A percentile compares a stretch with the other conserved stretches of the same genome.
phyloP scores from a whole-genome alignment of 164 flowering plant genomes.

The Berberis thunbergii region DNA sequence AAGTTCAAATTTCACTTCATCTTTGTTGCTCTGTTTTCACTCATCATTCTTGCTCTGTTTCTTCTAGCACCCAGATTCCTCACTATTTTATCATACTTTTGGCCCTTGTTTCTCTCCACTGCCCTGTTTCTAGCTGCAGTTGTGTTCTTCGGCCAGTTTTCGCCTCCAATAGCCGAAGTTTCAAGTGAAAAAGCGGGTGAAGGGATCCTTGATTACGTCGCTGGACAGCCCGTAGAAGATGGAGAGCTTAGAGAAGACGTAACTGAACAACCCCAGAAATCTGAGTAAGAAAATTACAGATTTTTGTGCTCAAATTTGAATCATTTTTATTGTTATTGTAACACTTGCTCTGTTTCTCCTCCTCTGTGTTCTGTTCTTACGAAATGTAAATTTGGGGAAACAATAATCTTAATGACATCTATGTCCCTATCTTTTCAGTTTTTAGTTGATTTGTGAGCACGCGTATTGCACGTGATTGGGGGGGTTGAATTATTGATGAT shows the following conservation, averaged over 20 bases:
- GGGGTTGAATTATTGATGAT: not conserved
- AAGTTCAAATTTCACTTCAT: conserved; percentile 42
- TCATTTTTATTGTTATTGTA: not conserved
- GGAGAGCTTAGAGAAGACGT: not conserved
- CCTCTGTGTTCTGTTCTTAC: not conserved
- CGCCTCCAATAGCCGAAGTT: conserved; percentile 26
- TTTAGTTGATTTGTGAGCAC: not conserved
- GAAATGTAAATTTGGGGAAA: not conserved
- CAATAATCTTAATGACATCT: not conserved
- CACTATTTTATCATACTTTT: conserved; percentile 53
- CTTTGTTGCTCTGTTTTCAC: conserved; percentile 4
- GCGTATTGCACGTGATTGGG: not conserved
- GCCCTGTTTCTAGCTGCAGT: conserved; percentile 38
- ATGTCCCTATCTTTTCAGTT: no score
- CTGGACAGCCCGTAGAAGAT: conserved; percentile 22
- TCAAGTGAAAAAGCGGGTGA: conserved; percentile 44
- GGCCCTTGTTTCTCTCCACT: conserved; percentile 81
- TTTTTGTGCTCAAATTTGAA: not conserved
- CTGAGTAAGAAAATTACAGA: not conserved
- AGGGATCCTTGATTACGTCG: conserved; percentile 58
- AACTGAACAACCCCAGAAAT: not conserved
- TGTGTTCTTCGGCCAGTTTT: conserved; percentile 39
- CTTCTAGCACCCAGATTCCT: conserved; percentile 48
- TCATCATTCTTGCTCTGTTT: conserved; percentile 9
- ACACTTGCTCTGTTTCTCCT: not conserved